phyloP scores from a whole-genome alignment of 2,329 filamentous ascomycete genomes.

The Alternaria gaisen region DNA sequence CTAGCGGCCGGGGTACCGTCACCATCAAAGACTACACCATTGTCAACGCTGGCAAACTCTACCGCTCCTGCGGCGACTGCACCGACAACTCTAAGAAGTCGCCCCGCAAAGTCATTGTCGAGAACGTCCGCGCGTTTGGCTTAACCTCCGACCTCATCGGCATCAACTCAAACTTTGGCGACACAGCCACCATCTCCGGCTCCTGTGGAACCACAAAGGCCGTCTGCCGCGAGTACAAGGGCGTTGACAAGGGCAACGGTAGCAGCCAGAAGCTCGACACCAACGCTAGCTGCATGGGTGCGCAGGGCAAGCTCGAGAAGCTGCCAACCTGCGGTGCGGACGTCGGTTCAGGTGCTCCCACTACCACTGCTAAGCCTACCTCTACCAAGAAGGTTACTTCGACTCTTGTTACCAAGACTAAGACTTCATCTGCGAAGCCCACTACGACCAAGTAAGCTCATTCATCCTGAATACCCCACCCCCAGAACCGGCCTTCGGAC shows the following conservation, averaged over 20 bases:
- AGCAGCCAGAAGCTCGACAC: constrained; percentile 25
- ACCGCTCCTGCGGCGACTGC: constrained; percentile 58
- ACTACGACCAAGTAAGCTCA: constrained; percentile 7
- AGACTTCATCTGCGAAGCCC: not conserved
- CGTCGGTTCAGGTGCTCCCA: not conserved
- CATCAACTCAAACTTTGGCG: constrained; percentile 61
- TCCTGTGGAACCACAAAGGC: constrained; percentile 40
- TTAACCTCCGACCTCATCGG: constrained; percentile 54
- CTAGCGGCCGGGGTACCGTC: constrained; percentile 7
- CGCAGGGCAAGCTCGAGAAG: constrained; percentile 26
- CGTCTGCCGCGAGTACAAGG: constrained; percentile 37
- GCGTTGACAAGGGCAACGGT: constrained; percentile 32
- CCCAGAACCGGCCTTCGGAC: too few relatives aligned
- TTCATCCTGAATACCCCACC: too few relatives aligned
- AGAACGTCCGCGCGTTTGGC: constrained; percentile 52
- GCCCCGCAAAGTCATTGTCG: constrained; percentile 54
- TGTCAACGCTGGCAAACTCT: constrained; percentile 59
- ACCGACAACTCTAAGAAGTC: constrained; percentile 56
- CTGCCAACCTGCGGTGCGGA: constrained; percentile 27
- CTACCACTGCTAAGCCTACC: not conserved
- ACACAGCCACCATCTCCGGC: constrained; percentile 56
- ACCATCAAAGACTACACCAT: constrained; percentile 50
- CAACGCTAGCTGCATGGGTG: constrained; percentile 21
- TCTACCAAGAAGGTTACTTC: constrained; percentile 1
- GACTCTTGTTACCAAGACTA: constrained; percentile 7